These are phyloP conservation scores for Citrullus colocynthis DNA, from an alignment of 306 rosid species.

Conservation along the genomic window DNA sequence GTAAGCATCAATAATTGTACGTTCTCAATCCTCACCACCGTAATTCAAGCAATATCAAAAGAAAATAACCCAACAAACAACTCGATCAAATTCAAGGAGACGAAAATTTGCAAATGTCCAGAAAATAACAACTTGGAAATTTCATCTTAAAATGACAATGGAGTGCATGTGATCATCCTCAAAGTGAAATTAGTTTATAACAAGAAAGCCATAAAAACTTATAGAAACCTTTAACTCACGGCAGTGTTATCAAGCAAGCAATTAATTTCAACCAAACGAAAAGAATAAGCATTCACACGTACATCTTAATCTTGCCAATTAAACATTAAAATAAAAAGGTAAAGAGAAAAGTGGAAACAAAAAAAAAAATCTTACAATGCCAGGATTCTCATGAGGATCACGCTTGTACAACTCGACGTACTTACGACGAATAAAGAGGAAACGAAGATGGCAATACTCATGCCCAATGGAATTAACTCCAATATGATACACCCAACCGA, in stretches of 20 bases:
- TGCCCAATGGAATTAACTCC: slow-evolving; percentile 75
- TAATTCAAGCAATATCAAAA: background rate
- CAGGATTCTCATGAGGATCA: slow-evolving; percentile 68
- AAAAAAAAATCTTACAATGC: slow-evolving; percentile 39
- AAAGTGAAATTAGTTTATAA: background rate
- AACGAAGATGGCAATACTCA: slow-evolving; percentile 67
- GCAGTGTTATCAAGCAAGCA: background rate
- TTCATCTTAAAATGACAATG: background rate
- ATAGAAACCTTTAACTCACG: background rate
- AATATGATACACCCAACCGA: slow-evolving; percentile 83
- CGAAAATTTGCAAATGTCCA: background rate
- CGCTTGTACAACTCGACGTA: slow-evolving; percentile 70
- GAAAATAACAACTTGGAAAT: background rate
- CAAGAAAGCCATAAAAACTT: background rate
- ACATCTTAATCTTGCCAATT: background rate
- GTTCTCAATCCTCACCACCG: background rate
- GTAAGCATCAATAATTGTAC: background rate
- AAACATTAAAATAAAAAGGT: background rate
- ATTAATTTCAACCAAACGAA: background rate
- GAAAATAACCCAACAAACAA: background rate
- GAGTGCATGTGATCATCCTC: background rate
- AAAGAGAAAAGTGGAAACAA: background rate
- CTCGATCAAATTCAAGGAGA: background rate
- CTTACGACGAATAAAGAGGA: slow-evolving; percentile 59
- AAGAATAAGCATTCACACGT: background rate